Base-by-base conservation (phyloP, 768 basidiomycete genomes). In the Boletus edulis region DNA sequence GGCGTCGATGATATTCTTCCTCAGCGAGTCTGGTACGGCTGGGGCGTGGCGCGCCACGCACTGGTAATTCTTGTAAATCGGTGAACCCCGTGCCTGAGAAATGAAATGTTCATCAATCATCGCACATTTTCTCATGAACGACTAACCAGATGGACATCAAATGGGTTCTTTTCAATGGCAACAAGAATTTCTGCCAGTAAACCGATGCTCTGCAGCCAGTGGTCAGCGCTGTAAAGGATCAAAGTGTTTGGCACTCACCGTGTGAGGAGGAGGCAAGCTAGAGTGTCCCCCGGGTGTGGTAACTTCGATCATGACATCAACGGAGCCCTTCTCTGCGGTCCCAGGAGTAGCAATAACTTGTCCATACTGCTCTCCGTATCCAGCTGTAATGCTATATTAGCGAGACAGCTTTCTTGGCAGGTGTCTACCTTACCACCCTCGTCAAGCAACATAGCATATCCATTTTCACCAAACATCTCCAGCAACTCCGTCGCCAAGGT, bases 221-320 rank as follows among this genome's bases (percentile, higher is more conserved):
- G 39, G 56, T 66, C 20, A 62, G 50, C 45, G 58, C n/a, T 22
- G 46, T 9, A 37, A 32, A 43, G 7, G n/a, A 15, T 27, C 3
- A 7, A 15, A 31, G 37, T 29, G 20, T 43, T 20, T n/a, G 9
- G 31, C 3, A 59, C 77, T 60, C 65, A 83, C 88, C 3, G 93
- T 96, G 60, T 97, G 92, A 3, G 72, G 62, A 15, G 89, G 91
- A 15, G 94, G 94, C 14, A 93, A 73, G 62, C 87, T 89, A 0
- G 92, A 94, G 69, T 95, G 94, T 0, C 94, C 94, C 6, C 94
- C 93, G 0, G 84, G 76, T 0, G 86, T 75, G 14, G 78, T 72
- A 9, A 94, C 83, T 52, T 84, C 79, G n/a, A 93, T 75, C 37
- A 70, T 73, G 17, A 85, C 78, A 62, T 89, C 77, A 10, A 86